A percentile compares a stretch with the other conserved stretches of the same genome.
Evolutionary conservation across 2,329 filamentous ascomycete genomes (phyloP).

Genomic region (Aaosphaeria pasadenensis): DNA sequence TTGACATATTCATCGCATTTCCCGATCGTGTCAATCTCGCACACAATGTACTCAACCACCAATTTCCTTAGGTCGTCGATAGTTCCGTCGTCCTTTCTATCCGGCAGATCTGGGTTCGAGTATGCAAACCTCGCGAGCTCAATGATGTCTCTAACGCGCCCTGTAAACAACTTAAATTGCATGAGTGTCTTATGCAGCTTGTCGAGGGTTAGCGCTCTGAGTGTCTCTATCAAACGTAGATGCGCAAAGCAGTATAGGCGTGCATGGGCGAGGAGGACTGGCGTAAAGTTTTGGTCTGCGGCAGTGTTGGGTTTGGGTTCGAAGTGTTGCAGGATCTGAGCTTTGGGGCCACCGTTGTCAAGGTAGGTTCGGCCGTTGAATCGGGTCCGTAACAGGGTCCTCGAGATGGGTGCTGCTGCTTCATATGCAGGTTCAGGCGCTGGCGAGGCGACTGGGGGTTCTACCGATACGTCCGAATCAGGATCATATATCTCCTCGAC

Average conservation of each 20-base stretch:
- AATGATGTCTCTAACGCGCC: constrained; percentile 19
- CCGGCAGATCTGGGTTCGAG: constrained; percentile 11
- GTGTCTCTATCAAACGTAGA: constrained; percentile 16
- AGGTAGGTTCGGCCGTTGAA: constrained; percentile 13
- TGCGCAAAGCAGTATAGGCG: constrained; percentile 26
- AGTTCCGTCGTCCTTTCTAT: constrained; percentile 7
- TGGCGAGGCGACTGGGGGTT: constrained; percentile 1
- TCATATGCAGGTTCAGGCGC: constrained; percentile 4
- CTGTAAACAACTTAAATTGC: constrained; percentile 16
- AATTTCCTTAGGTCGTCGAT: constrained; percentile 8
- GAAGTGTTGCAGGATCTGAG: constrained; percentile 10
- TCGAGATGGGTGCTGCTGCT: constrained; percentile 7
- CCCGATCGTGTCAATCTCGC: constrained; percentile 12
- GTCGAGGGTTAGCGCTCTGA: constrained; percentile 19
- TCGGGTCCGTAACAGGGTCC: constrained; percentile 10
- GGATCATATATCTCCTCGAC: not conserved
- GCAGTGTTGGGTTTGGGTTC: constrained; percentile 12
- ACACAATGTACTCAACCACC: constrained; percentile 13
- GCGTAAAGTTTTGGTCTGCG: constrained; percentile 16
- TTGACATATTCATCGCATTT: constrained; percentile 9
- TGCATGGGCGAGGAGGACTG: constrained; percentile 27
- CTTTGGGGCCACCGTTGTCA: constrained; percentile 7
- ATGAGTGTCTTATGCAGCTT: constrained; percentile 26
- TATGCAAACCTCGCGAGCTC: constrained; percentile 21
- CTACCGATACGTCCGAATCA: not conserved